Evolutionary conservation across 805 yeast genomes (phyloP).

Genomic region (Metschnikowia noctiluminum): DNA sequence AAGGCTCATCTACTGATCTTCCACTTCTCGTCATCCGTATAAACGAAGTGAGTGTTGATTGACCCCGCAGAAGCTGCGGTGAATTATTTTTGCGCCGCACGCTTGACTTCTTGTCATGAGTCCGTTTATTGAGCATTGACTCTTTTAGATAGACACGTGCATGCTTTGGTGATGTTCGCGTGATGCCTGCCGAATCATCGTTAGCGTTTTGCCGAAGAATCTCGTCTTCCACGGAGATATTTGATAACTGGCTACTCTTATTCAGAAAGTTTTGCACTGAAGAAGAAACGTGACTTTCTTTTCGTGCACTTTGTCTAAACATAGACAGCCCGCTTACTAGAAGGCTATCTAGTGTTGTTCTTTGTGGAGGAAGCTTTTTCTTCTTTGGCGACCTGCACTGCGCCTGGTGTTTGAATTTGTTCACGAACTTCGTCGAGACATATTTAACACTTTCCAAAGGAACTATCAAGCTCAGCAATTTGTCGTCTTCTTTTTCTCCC

Average conservation of each 20-base stretch:
- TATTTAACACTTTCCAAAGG: constrained; percentile 20
- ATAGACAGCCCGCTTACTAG: constrained; percentile 14
- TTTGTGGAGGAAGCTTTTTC: constrained; percentile 19
- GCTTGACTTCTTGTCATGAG: constrained; percentile 4
- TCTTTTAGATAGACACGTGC: not conserved
- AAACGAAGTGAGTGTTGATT: constrained; percentile 17
- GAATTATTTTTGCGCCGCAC: constrained; percentile 7
- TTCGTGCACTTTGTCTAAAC: not conserved
- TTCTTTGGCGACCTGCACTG: constrained; percentile 17
- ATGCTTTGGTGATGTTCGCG: not conserved
- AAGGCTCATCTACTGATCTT: constrained; percentile 6
- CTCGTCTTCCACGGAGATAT: not conserved
- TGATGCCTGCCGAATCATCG: not conserved
- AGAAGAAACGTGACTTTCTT: not conserved
- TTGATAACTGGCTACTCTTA: not conserved
- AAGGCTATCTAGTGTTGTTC: constrained; percentile 26
- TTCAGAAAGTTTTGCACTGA: not conserved
- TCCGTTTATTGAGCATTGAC: not conserved
- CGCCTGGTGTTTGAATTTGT: constrained; percentile 9
- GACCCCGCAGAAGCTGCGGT: constrained; percentile 17
- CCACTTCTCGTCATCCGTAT: constrained; percentile 7
- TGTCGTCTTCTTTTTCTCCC: constrained; percentile 8
- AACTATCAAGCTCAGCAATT: constrained; percentile 7
- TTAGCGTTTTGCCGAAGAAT: not conserved
- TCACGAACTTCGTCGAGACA: constrained; percentile 16